These are phyloP conservation scores for Cinchona pubescens DNA, from an alignment of 257 asterid species.

Conservation along the genomic window DNA sequence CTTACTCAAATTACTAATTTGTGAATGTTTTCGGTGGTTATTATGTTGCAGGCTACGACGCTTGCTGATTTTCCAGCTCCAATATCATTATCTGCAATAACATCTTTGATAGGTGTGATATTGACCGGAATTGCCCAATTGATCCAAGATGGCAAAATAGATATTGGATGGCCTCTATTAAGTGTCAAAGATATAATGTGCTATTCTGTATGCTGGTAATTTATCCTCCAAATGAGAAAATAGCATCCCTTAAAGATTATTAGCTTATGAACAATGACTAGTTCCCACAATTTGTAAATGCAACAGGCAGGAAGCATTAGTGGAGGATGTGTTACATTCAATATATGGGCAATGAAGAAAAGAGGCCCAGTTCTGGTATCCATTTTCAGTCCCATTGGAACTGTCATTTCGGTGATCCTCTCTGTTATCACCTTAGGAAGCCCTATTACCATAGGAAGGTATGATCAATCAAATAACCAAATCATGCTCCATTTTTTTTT, in stretches of 20 bases:
- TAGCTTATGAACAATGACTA: not conserved
- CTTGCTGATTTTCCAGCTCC: conserved; percentile 72
- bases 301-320: conserved; percentile 71
- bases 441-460: conserved; percentile 67
- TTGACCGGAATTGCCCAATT: conserved; percentile 46
- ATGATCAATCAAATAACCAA: not conserved
- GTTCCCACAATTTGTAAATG: not conserved
- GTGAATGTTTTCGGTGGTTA: too few relatives aligned
- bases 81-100: conserved; percentile 58
- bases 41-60: conserved; percentile 62
- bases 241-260: not conserved
- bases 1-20: not conserved
- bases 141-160: conserved; percentile 39
- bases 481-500: not conserved
- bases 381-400: conserved; percentile 78
- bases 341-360: conserved; percentile 91
- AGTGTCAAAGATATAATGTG: conserved; percentile 42
- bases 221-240: too few relatives aligned
- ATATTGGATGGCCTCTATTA: conserved; percentile 51
- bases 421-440: conserved; percentile 52
- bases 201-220: conserved; percentile 69
- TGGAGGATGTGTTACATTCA: conserved; percentile 70
- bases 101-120: conserved; percentile 62
- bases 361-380: conserved; percentile 89
- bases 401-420: conserved; percentile 62